Base-by-base conservation (phyloP, 2,329 filamentous ascomycete species). In the Cephalotrichum gorgonifer region DNA sequence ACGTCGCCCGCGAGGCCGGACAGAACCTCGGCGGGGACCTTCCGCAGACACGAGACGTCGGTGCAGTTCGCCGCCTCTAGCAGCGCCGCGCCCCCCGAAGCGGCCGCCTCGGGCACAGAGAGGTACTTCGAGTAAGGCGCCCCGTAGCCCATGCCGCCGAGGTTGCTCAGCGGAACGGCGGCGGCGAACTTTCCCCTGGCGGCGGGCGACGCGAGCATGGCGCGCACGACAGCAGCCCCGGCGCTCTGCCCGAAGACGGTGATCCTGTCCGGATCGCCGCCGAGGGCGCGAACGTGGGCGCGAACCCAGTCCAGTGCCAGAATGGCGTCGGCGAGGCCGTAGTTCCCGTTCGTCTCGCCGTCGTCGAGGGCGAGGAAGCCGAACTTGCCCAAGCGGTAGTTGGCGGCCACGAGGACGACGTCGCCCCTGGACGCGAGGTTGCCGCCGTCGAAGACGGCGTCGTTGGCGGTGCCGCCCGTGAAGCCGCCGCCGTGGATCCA, bases 221-320 rank as follows among this genome's bases (percentile, higher is more conserved):
- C 46, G 17, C 46, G 46, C 35, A 79, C 67, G 5, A 67, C 72
- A 44, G 68, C 69, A 43, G 79, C 69, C 1, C 83, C 83, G 0
- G 84, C 82, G 2, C 76, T 81, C 60, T 90, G 81, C 25, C 86
- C 86, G 82, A 83, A 88, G 51, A 91, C 83, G 0, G 85, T 90
- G 6, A 90, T 85, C 61, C 85, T 85, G n/a, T 72, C 69, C 0
- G 85, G 82, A 60, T 91, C 86, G 14, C 88, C 88, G 9, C 88
- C 88, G 59, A 93, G 94, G 0, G 78, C 72, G 1, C 69, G 79
- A 50, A 91, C 88, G 55, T 90, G 88, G 56, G 88, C 84, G 7
- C 83, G 79, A 1, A 87, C 77, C 86, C 86, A 91, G 60, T 89
- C 67, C 6, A 91, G 69, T 0, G 77, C 86, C 54, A 85, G 71